A percentile compares a stretch with the other conserved stretches of the same genome.
Conservation (phyloP, 768 basidiomycete genomes). For the Auriculariales sp. region DNA sequence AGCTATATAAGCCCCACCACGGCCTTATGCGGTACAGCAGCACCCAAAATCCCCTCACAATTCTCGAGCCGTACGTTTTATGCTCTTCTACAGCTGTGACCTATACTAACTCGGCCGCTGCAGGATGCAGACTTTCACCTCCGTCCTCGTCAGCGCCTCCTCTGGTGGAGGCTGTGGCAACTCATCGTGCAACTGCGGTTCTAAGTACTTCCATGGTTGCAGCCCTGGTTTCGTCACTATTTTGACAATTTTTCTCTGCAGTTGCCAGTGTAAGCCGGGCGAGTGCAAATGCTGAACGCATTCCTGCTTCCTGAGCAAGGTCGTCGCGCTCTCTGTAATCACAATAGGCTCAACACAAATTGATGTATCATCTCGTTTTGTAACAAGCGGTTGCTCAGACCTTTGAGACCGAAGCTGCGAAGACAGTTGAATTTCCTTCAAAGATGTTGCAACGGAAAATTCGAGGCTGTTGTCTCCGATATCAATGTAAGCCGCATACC, state of each 20-base stretch:
- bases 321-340: too few species aligned
- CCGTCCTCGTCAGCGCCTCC: background rate
- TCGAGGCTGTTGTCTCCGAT: too few species aligned
- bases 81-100: background rate
- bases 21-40: background rate
- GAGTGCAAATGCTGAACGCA: background rate
- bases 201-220: background rate
- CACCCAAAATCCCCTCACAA: background rate
- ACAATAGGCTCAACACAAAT: too few species aligned
- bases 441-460: too few species aligned
- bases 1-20: background rate
- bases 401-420: too few species aligned
- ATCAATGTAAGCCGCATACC: too few species aligned
- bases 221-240: too few species aligned
- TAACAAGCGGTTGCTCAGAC: too few species aligned
- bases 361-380: too few species aligned
- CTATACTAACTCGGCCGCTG: background rate
- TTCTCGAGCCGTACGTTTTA: background rate
- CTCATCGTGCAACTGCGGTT: background rate
- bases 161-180: too few species aligned
- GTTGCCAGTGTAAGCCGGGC: background rate
- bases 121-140: background rate
- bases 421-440: too few species aligned
- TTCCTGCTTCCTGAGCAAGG: too few species aligned
- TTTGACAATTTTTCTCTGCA: background rate